Evolutionary conservation across 495 filamentous ascomycete species (phyloP), one percentile per base, ranked within the genome.

Genomic region (Amniculicola lignicola): DNA sequence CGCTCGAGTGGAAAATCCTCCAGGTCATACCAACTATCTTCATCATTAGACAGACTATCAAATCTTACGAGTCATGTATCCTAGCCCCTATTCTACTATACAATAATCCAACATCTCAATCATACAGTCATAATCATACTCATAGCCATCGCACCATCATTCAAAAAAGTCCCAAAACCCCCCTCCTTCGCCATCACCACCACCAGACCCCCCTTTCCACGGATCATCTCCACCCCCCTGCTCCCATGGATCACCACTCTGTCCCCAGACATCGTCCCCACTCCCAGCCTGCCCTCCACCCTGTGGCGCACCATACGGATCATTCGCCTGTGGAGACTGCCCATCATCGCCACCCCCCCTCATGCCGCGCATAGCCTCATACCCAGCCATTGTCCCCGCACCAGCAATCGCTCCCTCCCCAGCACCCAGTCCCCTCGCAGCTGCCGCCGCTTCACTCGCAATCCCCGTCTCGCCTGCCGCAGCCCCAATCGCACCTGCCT

Each of bases 291-390:
- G 58, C 23, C 23, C 31, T 16, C 44, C 22, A n/a, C 38, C 35
- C 21, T 14, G 45, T 11, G 42, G 18, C 22, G 14, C 19, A 7
- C 22, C 33, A 7, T 38, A 57, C 18, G 46, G 49, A n/a, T 45
- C 28, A 36, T 57, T 31, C 3, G 31, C 33, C 10, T 48, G 27
- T 19, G 54, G 37, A 15, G 54, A 49, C 21, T 54, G 51, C 4
- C 38, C 16, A 18, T 49, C 21, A 33, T 40, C 28, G 36, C 15
- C 25, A 15, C 40, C 54, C 24, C 54, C 59, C 37, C 50, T 67
- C 3, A 78, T 75, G 54, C 79, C 61, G 43, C 81, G 80, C 79
- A 84, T 80, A 0, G 81, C 82, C 62, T 84, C 83, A 64, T 83
- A 83, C 11, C 80, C 83, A 16, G 80, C 81, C 70, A 83, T 75